Conservation (phyloP, 805 yeast species). For the Metschnikowia bowlesiae region DNA sequence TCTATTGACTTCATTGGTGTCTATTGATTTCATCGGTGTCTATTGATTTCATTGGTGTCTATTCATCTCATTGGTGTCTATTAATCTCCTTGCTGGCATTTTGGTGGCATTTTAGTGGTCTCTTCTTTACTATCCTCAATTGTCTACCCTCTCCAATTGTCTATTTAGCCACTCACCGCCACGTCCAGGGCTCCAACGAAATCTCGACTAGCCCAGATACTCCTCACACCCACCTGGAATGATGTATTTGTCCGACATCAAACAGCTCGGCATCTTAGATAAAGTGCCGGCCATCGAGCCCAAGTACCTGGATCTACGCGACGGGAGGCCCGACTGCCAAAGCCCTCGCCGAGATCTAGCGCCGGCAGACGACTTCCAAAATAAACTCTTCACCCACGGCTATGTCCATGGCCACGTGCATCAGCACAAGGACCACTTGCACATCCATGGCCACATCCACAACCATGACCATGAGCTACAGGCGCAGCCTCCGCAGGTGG, state of each 20-base stretch:
- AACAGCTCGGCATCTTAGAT: not conserved
- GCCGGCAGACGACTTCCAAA: not conserved
- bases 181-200: too few species aligned
- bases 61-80: too few species aligned
- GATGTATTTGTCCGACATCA: not conserved
- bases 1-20: too few species aligned
- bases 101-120: too few species aligned
- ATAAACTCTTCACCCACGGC: conserved; percentile 38
- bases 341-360: not conserved
- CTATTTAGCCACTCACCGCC: too few species aligned
- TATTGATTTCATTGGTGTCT: too few species aligned
- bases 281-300: not conserved
- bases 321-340: not conserved
- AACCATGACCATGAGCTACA: conserved; percentile 35
- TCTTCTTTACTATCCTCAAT: too few species aligned
- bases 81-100: too few species aligned
- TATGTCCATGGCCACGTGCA: conserved; percentile 68
- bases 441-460: conserved; percentile 67
- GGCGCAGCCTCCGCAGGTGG: not conserved
- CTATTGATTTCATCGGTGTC: too few species aligned
- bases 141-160: too few species aligned
- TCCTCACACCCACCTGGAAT: not conserved
- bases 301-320: conserved; percentile 3
- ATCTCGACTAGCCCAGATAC: too few species aligned
- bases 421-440: conserved; percentile 56